Conservation (phyloP, 257 asterid genomes). For the Penstemon eatonii region DNA sequence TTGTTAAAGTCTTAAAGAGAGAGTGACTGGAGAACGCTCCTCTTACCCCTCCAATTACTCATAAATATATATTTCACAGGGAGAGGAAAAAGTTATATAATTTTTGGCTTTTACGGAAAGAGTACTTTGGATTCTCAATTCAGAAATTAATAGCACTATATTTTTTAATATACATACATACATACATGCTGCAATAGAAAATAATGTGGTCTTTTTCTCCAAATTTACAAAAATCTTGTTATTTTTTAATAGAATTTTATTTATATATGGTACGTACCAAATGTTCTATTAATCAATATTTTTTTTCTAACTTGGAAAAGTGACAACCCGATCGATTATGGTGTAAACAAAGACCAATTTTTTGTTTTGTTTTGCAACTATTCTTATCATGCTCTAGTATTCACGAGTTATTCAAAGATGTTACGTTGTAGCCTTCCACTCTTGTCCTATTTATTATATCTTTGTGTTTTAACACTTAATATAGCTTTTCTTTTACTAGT, state of each 20-base stretch:
- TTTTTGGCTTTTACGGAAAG: slow-evolving; percentile 40
- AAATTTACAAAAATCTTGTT: too few species aligned
- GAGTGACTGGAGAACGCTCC: slow-evolving; percentile 47
- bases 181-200: too few species aligned
- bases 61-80: slow-evolving; percentile 28
- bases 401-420: slow-evolving; percentile 11
- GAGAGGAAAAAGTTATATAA: slow-evolving; percentile 27
- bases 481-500: slow-evolving; percentile 9
- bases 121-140: slow-evolving; percentile 54
- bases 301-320: too few species aligned
- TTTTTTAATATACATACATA: too few species aligned
- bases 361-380: too few species aligned
- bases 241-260: too few species aligned
- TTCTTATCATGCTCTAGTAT: background rate
- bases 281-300: too few species aligned
- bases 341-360: too few species aligned
- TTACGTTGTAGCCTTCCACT: slow-evolving; percentile 14
- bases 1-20: background rate
- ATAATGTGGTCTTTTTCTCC: too few species aligned
- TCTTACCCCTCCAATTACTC: slow-evolving; percentile 37
- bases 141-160: too few species aligned
- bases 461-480: slow-evolving; percentile 11
- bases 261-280: too few species aligned
- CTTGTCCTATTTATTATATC: slow-evolving; percentile 28
- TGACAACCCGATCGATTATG: too few species aligned